Evolutionary conservation across 768 basidiomycete genomes (phyloP).

Genomic region (Boletus barrowsii): DNA sequence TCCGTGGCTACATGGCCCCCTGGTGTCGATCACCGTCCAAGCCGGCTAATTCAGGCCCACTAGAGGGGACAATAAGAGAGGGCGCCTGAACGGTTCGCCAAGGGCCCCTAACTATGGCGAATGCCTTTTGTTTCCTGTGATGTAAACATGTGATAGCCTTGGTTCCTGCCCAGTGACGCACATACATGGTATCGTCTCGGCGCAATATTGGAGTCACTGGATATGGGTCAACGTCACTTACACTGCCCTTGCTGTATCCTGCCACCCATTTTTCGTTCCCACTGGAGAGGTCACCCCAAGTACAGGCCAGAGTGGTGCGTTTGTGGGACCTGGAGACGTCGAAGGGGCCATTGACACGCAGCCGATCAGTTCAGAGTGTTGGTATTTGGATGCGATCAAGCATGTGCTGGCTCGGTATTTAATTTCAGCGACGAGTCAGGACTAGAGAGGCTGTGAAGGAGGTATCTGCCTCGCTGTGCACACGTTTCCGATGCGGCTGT

Average conservation of each 20-base stretch:
- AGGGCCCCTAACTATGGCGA: no score
- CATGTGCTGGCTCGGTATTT: conserved; percentile 18
- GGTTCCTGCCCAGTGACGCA: conserved; percentile 18
- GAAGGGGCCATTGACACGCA: conserved; percentile 4
- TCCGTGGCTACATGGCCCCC: no score
- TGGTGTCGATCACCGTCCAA: no score
- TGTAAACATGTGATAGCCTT: not conserved
- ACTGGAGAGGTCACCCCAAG: no score
- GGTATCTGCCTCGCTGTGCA: conserved; percentile 27
- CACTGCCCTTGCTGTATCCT: conserved; percentile 1
- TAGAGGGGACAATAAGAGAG: not conserved
- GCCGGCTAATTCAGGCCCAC: no score
- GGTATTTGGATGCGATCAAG: not conserved
- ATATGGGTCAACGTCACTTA: not conserved
- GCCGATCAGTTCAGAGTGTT: conserved; percentile 2
- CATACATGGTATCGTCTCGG: conserved; percentile 10
- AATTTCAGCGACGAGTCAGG: conserved; percentile 11
- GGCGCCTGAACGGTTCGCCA: not conserved
- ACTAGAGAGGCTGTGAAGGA: conserved; percentile 10
- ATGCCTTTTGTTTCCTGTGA: not conserved
- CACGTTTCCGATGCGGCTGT: conserved; percentile 28
- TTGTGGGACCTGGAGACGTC: not conserved
- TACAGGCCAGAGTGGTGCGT: conserved; percentile 7
- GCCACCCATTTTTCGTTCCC: not conserved
- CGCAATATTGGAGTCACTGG: not conserved